These are phyloP conservation scores for Scorias spongiosa DNA, from an alignment of 2,329 filamentous ascomycete species.

Conservation along the genomic window DNA sequence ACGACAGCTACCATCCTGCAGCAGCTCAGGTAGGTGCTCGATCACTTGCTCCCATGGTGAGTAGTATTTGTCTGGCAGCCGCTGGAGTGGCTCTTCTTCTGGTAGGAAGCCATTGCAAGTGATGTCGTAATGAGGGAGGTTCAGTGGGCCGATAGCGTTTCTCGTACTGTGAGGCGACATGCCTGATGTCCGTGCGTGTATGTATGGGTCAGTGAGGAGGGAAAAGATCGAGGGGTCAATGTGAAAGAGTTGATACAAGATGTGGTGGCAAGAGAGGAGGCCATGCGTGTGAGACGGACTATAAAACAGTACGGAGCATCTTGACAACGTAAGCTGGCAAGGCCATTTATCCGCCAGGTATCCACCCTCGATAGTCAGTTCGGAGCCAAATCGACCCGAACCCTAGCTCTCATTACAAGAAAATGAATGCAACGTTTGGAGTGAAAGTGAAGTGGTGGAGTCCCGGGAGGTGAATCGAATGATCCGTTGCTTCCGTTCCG, in stretches of 20 bases:
- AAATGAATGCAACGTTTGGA: no score
- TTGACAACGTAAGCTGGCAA: no score
- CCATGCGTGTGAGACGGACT: no score
- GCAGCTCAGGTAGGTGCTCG: constrained; percentile 65
- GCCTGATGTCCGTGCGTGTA: not conserved
- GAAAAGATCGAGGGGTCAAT: not conserved
- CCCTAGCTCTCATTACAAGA: no score
- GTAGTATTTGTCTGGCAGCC: constrained; percentile 80
- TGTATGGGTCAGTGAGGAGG: not conserved
- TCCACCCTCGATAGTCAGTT: no score
- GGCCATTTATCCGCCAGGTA: no score
- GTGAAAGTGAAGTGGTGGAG: no score
- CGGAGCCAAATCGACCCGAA: no score
- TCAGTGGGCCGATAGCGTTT: not conserved
- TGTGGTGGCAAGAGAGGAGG: no score
- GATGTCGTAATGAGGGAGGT: constrained; percentile 10
- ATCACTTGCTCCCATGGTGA: constrained; percentile 80
- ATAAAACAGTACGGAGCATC: no score
- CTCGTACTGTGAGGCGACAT: not conserved
- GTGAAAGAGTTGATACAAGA: not conserved
- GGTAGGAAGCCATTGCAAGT: constrained; percentile 63
- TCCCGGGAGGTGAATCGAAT: no score
- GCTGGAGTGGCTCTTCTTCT: constrained; percentile 57
- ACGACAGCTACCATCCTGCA: constrained; percentile 67
- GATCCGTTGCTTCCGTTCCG: no score